A percentile compares a stretch with the other conserved stretches of the same genome.
These are phyloP conservation scores for Fusarium siculi DNA, from an alignment of 2,329 filamentous ascomycete genomes.

Conservation along the genomic window DNA sequence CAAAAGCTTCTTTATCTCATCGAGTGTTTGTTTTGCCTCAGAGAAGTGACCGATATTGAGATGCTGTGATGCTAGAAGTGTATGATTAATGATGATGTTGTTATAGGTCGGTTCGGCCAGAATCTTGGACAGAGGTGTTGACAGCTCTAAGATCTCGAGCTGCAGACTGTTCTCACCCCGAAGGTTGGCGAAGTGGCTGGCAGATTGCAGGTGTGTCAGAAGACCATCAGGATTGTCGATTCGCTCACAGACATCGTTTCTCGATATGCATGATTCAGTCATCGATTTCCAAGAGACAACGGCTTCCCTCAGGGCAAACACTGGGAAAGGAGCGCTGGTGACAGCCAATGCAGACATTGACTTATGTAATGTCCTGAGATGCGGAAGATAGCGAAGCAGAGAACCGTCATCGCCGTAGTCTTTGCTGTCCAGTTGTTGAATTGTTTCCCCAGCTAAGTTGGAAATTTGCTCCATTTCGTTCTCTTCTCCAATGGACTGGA, in stretches of 20 bases:
- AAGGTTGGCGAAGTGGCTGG: conserved; percentile 63
- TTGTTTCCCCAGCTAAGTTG: conserved; percentile 52
- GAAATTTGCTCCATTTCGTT: conserved; percentile 53
- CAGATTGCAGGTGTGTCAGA: conserved; percentile 60
- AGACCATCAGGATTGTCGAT: conserved; percentile 63
- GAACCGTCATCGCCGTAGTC: conserved; percentile 57
- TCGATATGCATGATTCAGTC: conserved; percentile 51
- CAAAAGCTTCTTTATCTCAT: conserved; percentile 64
- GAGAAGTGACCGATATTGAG: conserved; percentile 62
- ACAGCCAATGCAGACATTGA: conserved; percentile 58
- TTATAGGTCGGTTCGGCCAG: conserved; percentile 49
- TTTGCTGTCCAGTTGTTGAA: conserved; percentile 50
- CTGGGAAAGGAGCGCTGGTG: conserved; percentile 46
- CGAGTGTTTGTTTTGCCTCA: conserved; percentile 64
- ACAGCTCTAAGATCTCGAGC: conserved; percentile 59
- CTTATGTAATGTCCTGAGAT: conserved; percentile 58
- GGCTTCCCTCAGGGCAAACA: conserved; percentile 49
- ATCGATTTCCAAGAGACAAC: conserved; percentile 59
- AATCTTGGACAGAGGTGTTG: conserved; percentile 54
- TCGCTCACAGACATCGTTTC: conserved; percentile 53
- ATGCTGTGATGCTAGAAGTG: conserved; percentile 63
- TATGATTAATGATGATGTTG: conserved; percentile 57
- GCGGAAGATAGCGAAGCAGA: conserved; percentile 58
- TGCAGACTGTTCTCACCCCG: conserved; percentile 61
- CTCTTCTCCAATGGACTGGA: conserved; percentile 59